Percentiles rank a stretch among this genome's conserved stretches.
Evolutionary conservation across 768 basidiomycete genomes (phyloP).

Genomic region (Hemileccinum rubropunctum): DNA sequence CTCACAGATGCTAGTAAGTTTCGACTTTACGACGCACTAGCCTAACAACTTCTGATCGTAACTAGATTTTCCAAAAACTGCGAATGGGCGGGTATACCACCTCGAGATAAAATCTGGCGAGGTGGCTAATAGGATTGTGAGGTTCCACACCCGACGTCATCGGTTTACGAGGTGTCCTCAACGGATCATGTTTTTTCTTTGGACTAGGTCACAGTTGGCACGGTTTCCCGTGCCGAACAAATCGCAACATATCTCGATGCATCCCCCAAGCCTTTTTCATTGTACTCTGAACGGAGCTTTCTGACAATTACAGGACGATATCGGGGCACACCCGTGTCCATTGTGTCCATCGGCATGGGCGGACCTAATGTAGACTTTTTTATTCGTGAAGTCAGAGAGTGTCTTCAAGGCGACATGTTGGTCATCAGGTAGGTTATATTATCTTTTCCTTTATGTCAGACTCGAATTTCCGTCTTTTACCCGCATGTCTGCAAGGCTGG

Average conservation of each 20-base stretch:
- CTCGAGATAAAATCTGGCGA: constrained; percentile 73
- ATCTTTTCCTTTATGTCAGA: background rate
- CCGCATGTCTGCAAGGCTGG: constrained; percentile 47
- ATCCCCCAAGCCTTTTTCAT: constrained; percentile 55
- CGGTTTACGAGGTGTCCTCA: background rate
- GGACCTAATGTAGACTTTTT: constrained; percentile 83
- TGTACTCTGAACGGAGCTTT: constrained; percentile 75
- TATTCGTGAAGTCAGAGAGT: constrained; percentile 76
- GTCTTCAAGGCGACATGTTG: constrained; percentile 58
- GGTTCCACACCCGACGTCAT: constrained; percentile 12
- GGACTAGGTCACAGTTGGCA: constrained; percentile 68
- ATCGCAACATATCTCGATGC: constrained; percentile 63
- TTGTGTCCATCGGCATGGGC: constrained; percentile 85
- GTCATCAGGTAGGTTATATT: constrained; percentile 41
- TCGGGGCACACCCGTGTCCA: constrained; percentile 59
- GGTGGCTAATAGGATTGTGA: constrained; percentile 77
- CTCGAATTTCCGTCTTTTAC: background rate
- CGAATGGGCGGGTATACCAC: constrained; percentile 75
- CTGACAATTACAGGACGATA: constrained; percentile 68
- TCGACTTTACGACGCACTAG: background rate
- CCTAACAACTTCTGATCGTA: background rate
- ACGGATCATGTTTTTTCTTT: constrained; percentile 1
- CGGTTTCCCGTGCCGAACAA: constrained; percentile 59
- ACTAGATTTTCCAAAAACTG: constrained; percentile 74
- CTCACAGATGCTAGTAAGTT: constrained; percentile 67